Conservation (phyloP, 2,329 filamentous ascomycete species). For the Mycosphaerelloides madeirae region DNA sequence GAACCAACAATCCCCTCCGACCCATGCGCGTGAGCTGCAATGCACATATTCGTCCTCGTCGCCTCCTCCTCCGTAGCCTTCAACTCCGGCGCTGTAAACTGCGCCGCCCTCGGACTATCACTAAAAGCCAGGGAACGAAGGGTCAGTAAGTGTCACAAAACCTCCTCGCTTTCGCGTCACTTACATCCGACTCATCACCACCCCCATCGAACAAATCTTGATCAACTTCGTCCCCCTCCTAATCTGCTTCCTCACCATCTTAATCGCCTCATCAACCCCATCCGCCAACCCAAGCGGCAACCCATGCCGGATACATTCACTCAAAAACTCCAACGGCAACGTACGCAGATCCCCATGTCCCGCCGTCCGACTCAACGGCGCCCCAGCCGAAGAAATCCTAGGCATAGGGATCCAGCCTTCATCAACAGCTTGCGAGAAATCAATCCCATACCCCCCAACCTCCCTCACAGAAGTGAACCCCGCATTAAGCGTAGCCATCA, state of each 20-base stretch:
- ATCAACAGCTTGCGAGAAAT: constrained; percentile 41
- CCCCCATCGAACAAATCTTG: constrained; percentile 30
- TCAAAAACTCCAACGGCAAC: constrained; percentile 34
- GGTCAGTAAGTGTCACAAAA: too few relatives aligned
- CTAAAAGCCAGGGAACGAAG: too few relatives aligned
- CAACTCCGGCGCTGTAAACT: constrained; percentile 22
- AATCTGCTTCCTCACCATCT: constrained; percentile 11
- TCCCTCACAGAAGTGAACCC: constrained; percentile 53
- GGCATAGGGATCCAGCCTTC: constrained; percentile 46
- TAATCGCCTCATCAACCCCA: constrained; percentile 14
- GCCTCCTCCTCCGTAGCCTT: constrained; percentile 25
- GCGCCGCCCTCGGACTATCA: constrained; percentile 21
- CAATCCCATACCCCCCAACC: constrained; percentile 45
- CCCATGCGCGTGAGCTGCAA: constrained; percentile 34
- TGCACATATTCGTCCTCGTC: constrained; percentile 17
- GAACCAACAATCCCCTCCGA: constrained; percentile 33
- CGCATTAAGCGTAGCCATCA: constrained; percentile 40
- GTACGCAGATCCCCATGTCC: constrained; percentile 47
- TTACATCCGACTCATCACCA: constrained; percentile 26
- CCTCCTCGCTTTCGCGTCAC: too few relatives aligned
- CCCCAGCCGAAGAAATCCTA: constrained; percentile 48
- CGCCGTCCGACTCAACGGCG: constrained; percentile 44
- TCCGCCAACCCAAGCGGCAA: constrained; percentile 19
- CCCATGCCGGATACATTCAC: constrained; percentile 30
- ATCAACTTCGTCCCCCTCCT: constrained; percentile 16